A percentile compares a stretch with the other conserved stretches of the same genome.
Conservation (phyloP, 2,329 filamentous ascomycete species). For the Sphaceloma murrayae region DNA sequence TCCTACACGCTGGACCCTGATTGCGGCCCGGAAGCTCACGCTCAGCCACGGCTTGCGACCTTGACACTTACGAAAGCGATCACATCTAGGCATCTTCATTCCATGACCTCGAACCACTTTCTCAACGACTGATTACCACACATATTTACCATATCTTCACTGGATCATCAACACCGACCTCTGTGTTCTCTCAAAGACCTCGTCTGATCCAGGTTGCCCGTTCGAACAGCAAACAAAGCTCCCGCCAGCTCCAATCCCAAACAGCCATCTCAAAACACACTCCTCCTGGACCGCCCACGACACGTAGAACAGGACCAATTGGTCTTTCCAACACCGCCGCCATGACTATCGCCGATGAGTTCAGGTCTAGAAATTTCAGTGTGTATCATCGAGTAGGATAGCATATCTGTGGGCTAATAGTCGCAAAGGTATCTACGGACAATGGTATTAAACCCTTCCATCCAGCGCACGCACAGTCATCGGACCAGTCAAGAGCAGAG, state of each 20-base stretch:
- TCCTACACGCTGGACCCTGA: slow-evolving; percentile 4
- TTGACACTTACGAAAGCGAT: slow-evolving; percentile 12
- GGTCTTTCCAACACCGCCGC: slow-evolving; percentile 16
- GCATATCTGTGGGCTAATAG: slow-evolving; percentile 2
- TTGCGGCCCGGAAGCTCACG: slow-evolving; percentile 12
- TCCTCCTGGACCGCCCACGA: background rate
- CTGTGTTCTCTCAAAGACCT: too few relatives aligned
- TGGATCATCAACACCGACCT: too few relatives aligned
- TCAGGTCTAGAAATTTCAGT: slow-evolving; percentile 59
- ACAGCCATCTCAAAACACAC: slow-evolving; percentile 11
- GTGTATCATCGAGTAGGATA: slow-evolving; percentile 28
- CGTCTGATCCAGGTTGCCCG: too few relatives aligned
- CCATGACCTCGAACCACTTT: slow-evolving; percentile 5
- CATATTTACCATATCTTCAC: too few relatives aligned
- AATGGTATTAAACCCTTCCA: slow-evolving; percentile 59
- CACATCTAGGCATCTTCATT: slow-evolving; percentile 12
- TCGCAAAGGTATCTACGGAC: slow-evolving; percentile 55
- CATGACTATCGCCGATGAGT: slow-evolving; percentile 54
- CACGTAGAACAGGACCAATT: slow-evolving; percentile 19
- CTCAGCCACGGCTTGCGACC: slow-evolving; percentile 12
- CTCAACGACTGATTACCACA: too few relatives aligned
- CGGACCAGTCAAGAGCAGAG: too few relatives aligned
- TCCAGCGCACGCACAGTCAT: too few relatives aligned
- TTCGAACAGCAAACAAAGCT: background rate
- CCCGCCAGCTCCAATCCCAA: background rate